Conservation (phyloP, 2,329 filamentous ascomycete genomes). For the Triangularia setosa region DNA sequence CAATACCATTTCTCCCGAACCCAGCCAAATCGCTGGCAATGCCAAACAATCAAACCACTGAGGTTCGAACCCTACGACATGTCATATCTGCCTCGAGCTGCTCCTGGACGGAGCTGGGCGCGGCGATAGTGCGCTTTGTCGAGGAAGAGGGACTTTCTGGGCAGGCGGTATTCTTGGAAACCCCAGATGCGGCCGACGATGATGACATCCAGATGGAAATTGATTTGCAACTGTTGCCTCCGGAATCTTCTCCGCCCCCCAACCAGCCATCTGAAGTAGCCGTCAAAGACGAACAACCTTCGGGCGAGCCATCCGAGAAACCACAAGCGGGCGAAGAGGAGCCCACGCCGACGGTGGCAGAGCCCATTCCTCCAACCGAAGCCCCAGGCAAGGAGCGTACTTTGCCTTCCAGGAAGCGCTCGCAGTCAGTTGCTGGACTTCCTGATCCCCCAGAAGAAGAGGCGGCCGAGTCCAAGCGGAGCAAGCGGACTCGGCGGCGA, state of each 20-base stretch:
- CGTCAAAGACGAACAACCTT: slow-evolving; percentile 2
- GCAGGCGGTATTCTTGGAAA: slow-evolving; percentile 33
- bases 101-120: slow-evolving; percentile 43
- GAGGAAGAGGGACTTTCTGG: slow-evolving; percentile 34
- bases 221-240: slow-evolving; percentile 32
- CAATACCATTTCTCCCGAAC: slow-evolving; percentile 59
- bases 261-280: slow-evolving; percentile 5
- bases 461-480: slow-evolving; percentile 55
- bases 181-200: slow-evolving; percentile 36
- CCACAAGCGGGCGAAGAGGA: slow-evolving; percentile 11
- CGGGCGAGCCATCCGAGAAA: neutral
- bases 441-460: slow-evolving; percentile 56
- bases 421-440: slow-evolving; percentile 58
- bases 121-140: slow-evolving; percentile 37
- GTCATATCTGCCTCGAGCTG: slow-evolving; percentile 31
- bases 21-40: slow-evolving; percentile 40
- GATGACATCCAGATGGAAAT: slow-evolving; percentile 39
- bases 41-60: slow-evolving; percentile 24
- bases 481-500: slow-evolving; percentile 54
- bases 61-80: slow-evolving; percentile 23
- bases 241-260: slow-evolving; percentile 8
- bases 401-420: slow-evolving; percentile 52
- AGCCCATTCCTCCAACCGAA: slow-evolving; percentile 13
- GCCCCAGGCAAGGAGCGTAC: slow-evolving; percentile 27
- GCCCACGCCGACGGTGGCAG: slow-evolving; percentile 9